These are phyloP conservation scores for Penicillium sp. DNA, from an alignment of 2,329 filamentous ascomycete genomes.

Conservation along the genomic window DNA sequence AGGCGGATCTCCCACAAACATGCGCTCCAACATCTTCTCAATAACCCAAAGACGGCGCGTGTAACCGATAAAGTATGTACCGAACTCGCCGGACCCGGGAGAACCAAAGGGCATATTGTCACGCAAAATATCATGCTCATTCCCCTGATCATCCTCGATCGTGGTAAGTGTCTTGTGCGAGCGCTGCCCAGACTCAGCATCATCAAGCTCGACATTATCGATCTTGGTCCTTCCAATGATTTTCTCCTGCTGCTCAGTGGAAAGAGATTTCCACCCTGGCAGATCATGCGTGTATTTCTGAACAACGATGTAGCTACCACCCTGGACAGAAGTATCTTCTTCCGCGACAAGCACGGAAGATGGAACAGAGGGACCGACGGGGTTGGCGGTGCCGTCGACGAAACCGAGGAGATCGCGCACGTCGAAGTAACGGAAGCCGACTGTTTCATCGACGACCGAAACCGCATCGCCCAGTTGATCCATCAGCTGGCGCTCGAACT, in stretches of 20 bases:
- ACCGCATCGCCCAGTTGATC: constrained; percentile 47
- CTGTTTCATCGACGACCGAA: constrained; percentile 49
- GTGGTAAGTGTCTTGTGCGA: constrained; percentile 54
- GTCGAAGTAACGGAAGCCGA: constrained; percentile 58
- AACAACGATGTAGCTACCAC: constrained; percentile 56
- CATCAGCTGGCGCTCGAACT: constrained; percentile 55
- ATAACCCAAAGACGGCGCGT: constrained; percentile 51
- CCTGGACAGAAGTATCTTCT: constrained; percentile 40
- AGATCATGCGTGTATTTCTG: constrained; percentile 57
- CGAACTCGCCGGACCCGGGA: constrained; percentile 49
- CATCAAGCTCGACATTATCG: constrained; percentile 55
- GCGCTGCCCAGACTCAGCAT: constrained; percentile 46
- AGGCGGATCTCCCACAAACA: constrained; percentile 53
- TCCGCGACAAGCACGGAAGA: constrained; percentile 43
- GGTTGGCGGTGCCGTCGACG: constrained; percentile 58
- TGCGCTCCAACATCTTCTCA: constrained; percentile 54
- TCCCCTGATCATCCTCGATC: constrained; percentile 48
- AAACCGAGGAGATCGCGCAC: constrained; percentile 56
- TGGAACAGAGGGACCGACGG: constrained; percentile 44
- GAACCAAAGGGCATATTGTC: constrained; percentile 60
- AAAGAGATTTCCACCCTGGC: constrained; percentile 44
- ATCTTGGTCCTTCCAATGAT: constrained; percentile 56
- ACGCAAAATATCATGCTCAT: constrained; percentile 51
- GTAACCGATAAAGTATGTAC: constrained; percentile 57
- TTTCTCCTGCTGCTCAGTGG: constrained; percentile 50